Conservation (phyloP, 169 alveolate genomes). For the Plasmodium berghei region DNA sequence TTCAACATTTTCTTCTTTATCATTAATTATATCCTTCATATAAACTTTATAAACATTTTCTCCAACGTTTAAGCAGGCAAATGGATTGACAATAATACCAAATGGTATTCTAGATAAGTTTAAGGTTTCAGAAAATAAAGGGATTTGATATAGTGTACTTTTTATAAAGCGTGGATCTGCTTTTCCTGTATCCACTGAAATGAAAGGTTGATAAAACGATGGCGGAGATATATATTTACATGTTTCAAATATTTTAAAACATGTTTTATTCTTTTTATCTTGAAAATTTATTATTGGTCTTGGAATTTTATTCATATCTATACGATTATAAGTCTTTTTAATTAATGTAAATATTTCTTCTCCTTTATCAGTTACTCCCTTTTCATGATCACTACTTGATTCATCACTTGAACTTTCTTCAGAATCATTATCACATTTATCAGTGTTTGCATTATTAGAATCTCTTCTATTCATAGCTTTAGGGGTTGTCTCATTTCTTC, state of each 20-base stretch:
- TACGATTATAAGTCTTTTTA: conserved; percentile 59
- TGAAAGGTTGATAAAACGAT: conserved; percentile 59
- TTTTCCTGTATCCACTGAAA: conserved; percentile 78
- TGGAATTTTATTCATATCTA: conserved; percentile 72
- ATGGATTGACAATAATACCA: conserved; percentile 85
- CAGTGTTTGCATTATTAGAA: neutral
- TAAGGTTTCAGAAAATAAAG: conserved; percentile 81
- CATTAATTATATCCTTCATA: conserved; percentile 78
- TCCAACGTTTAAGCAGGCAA: conserved; percentile 80
- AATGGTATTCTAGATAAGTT: conserved; percentile 78
- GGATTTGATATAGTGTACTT: conserved; percentile 79
- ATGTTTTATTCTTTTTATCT: conserved; percentile 35
- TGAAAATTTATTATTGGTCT: conserved; percentile 54
- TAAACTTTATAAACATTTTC: conserved; percentile 77
- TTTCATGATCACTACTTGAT: conserved; percentile 40
- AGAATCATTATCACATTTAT: conserved; percentile 26
- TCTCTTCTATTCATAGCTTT: neutral
- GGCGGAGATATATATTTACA: conserved; percentile 75
- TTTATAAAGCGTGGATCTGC: conserved; percentile 78
- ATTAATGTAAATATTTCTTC: conserved; percentile 55
- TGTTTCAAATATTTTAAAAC: conserved; percentile 60
- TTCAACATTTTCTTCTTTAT: conserved; percentile 74
- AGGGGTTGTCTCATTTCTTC: neutral
- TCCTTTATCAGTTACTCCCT: conserved; percentile 41
- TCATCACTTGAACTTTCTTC: conserved; percentile 66